These are phyloP conservation scores for Tetraselmis chui DNA, from an alignment of 139 green algal genomes.

Conservation along the genomic window DNA sequence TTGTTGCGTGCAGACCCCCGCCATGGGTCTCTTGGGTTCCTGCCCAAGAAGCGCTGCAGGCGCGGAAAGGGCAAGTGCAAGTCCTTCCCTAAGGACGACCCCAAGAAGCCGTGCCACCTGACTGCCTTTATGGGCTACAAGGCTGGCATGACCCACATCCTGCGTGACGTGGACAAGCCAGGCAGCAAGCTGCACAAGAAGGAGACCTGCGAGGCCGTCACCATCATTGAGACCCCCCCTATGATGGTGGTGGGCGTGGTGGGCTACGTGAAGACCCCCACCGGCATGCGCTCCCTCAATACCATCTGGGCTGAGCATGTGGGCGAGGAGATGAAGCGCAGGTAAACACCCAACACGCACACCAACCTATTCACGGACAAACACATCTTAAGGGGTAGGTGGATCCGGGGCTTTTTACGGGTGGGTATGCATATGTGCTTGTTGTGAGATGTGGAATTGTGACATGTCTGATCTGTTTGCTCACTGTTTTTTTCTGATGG, in stretches of 20 bases:
- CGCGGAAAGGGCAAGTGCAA: conserved; percentile 90
- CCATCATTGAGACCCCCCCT: conserved; percentile 92
- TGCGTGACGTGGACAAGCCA: conserved; percentile 97
- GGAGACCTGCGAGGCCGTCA: conserved; percentile 96
- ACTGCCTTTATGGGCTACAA: conserved; percentile 96
- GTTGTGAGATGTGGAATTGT: too few relatives aligned
- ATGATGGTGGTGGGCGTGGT: conserved; percentile 97
- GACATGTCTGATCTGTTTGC: conserved; percentile 20
- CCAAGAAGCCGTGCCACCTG: conserved; percentile 80
- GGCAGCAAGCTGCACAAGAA: conserved; percentile 99
- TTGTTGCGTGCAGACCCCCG: conserved; percentile 68
- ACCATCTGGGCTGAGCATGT: conserved; percentile 98
- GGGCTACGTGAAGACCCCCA: conserved; percentile 92
- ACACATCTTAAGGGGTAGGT: too few relatives aligned
- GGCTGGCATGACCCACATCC: conserved; percentile 96
- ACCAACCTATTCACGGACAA: too few relatives aligned
- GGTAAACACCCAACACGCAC: too few relatives aligned
- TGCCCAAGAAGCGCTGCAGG: conserved; percentile 96
- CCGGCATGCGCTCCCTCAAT: conserved; percentile 83
- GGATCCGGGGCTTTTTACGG: too few relatives aligned
- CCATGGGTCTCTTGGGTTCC: conserved; percentile 93
- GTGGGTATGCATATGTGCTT: too few relatives aligned
- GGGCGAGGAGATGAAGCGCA: conserved; percentile 83
- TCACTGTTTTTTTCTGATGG: background rate
- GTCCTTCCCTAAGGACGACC: conserved; percentile 89